A percentile compares a stretch with the other conserved stretches of the same genome.
Conservation (phyloP, 345 rosid genomes). For the Euphorbia peplus region DNA sequence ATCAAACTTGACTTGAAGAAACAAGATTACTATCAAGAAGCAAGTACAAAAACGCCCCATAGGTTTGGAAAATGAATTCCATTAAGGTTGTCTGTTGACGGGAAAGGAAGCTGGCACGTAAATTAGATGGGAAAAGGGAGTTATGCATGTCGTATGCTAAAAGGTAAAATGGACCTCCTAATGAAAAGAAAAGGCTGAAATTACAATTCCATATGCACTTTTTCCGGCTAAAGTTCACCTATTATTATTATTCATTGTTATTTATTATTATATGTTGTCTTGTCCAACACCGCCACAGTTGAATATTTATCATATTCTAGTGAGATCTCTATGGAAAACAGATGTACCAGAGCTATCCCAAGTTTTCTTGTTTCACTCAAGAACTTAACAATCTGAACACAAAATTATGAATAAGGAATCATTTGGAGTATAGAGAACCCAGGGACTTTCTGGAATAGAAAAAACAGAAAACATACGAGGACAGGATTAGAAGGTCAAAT, state of each 20-base stretch:
- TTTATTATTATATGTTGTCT: too few relatives aligned
- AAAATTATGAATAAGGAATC: not conserved
- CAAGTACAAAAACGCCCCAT: not conserved
- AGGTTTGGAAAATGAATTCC: not conserved
- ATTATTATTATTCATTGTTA: too few relatives aligned
- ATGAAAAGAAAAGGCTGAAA: not conserved
- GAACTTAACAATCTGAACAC: not conserved
- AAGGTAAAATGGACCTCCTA: not conserved
- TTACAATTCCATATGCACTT: not conserved
- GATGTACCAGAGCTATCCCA: not conserved
- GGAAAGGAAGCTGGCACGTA: not conserved
- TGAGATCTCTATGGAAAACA: not conserved
- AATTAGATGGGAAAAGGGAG: not conserved
- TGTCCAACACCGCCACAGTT: not conserved
- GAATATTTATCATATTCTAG: not conserved
- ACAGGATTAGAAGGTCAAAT: not conserved
- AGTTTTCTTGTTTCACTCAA: not conserved
- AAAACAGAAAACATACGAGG: not conserved
- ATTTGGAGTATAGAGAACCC: not conserved
- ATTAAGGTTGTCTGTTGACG: not conserved
- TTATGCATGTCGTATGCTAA: not conserved
- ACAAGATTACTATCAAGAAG: not conserved
- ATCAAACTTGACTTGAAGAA: not conserved
- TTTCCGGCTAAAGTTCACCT: not conserved
- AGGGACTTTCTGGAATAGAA: not conserved